Percentiles rank a stretch among this genome's conserved stretches.
These are phyloP conservation scores for Trichoderma guizhouense DNA, from an alignment of 2,329 filamentous ascomycete species.

Conservation along the genomic window DNA sequence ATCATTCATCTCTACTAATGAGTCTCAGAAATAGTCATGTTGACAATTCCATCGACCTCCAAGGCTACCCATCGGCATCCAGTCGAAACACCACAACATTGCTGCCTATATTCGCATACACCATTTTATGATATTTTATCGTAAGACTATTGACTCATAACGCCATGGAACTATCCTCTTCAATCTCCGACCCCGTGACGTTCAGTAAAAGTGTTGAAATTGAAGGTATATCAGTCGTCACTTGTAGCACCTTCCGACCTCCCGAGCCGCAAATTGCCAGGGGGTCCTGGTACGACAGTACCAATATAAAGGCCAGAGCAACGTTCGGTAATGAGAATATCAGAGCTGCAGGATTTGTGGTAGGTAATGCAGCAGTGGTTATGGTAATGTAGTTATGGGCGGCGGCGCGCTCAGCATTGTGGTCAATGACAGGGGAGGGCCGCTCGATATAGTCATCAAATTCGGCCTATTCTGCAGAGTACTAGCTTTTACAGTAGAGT, in stretches of 20 bases:
- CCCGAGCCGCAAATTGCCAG: constrained; percentile 22
- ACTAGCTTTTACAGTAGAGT: not conserved
- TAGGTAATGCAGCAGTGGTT: not conserved
- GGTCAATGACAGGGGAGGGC: not conserved
- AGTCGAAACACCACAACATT: constrained; percentile 21
- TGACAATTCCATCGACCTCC: constrained; percentile 16
- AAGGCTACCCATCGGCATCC: constrained; percentile 14
- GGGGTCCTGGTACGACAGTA: constrained; percentile 21
- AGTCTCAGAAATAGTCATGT: not conserved
- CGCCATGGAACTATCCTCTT: constrained; percentile 16
- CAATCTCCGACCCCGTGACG: constrained; percentile 18
- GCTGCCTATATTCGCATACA: constrained; percentile 22
- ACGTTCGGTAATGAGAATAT: constrained; percentile 18
- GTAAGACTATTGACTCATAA: constrained; percentile 13
- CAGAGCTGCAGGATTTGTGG: not conserved
- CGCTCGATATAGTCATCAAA: not conserved
- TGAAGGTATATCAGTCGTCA: constrained; percentile 18
- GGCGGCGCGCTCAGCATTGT: not conserved
- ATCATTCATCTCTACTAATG: not conserved
- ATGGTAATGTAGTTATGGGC: not conserved
- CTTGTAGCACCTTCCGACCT: constrained; percentile 20
- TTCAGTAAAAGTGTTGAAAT: constrained; percentile 17
- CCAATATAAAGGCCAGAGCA: constrained; percentile 20
- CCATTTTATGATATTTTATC: constrained; percentile 19
- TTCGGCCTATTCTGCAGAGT: not conserved